These are phyloP conservation scores for Sphagnum contortum DNA, from an alignment of 225 moss, liverwort and hornwort genomes.

Conservation along the genomic window DNA sequence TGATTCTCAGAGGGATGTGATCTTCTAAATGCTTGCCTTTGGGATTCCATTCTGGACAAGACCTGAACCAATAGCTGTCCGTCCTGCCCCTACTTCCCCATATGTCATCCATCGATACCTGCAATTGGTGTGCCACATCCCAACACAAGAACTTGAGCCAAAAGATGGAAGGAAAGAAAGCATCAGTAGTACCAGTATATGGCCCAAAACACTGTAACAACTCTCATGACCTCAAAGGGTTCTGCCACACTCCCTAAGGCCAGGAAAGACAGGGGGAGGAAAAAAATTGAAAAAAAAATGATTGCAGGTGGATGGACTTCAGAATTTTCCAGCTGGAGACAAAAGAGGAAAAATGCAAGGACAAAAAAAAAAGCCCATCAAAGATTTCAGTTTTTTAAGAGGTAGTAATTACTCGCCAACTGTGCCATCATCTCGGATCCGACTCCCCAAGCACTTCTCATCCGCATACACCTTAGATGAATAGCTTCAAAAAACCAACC, in stretches of 20 bases:
- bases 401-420: constrained; percentile 44
- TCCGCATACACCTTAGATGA: constrained; percentile 60
- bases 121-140: constrained; percentile 10
- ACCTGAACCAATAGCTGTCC: constrained; percentile 76
- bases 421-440: constrained; percentile 58
- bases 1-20: not conserved
- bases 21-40: constrained; percentile 21
- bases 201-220: not conserved
- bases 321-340: not conserved
- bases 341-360: not conserved
- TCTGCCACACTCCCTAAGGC: no score
- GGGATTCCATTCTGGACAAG: constrained; percentile 67
- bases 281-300: not conserved
- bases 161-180: not conserved
- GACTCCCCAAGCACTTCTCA: constrained; percentile 74
- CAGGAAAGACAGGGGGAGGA: not conserved
- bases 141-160: not conserved
- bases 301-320: not conserved
- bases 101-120: constrained; percentile 88
- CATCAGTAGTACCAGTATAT: not conserved
- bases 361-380: not conserved
- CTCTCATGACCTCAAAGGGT: no score
- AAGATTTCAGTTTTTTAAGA: no score
- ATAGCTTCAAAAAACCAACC: constrained; percentile 28
- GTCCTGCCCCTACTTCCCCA: constrained; percentile 65